Base-by-base conservation (phyloP, 2,329 filamentous ascomycete genomes). In the Xylaria sp. region DNA sequence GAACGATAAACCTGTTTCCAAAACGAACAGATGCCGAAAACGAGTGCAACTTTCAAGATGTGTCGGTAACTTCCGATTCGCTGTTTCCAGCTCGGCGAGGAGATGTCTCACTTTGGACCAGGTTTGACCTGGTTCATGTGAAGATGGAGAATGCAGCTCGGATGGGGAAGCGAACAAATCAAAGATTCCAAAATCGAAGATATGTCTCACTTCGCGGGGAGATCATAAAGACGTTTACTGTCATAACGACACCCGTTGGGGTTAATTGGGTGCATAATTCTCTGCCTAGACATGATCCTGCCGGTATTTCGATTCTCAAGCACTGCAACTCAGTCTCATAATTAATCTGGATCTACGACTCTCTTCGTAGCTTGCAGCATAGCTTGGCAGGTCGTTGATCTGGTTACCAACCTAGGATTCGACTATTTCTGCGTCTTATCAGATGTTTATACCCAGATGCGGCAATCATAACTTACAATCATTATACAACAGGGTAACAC, bases 61-160 rank as follows among this genome's bases (percentile, higher is more conserved):
- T 36, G 20, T 53, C 42, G 22, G 47, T 31, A 53, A 33, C 33
- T 25, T 51, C 51, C 25, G 31, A 51, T 45, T 53, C 45, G 33
- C 31, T 42, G 33, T 47, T 39, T 39, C 33, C 22, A 36, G 27
- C 20, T 42, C 25, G 17, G 38, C 36, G 25, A 61, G 3, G 25
- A 45, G 25, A 53, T n/a, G 33, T 45, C 50, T 27, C n/a, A 44
- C 29, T 42, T 61, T 61, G n/a, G n/a, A n/a, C n/a, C n/a, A n/a
- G n/a, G n/a, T n/a, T n/a, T n/a, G n/a, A n/a, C n/a, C n/a, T n/a
- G n/a, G n/a, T n/a, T n/a, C n/a, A n/a, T n/a, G n/a, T n/a, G n/a
- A n/a, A n/a, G n/a, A n/a, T n/a, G n/a, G n/a, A n/a, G n/a, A n/a
- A n/a, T n/a, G n/a, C n/a, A n/a, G n/a, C n/a, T n/a, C n/a, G n/a